phyloP scores from a whole-genome alignment of 805 yeast genomes.

The Jamesozyma spencerorum region DNA sequence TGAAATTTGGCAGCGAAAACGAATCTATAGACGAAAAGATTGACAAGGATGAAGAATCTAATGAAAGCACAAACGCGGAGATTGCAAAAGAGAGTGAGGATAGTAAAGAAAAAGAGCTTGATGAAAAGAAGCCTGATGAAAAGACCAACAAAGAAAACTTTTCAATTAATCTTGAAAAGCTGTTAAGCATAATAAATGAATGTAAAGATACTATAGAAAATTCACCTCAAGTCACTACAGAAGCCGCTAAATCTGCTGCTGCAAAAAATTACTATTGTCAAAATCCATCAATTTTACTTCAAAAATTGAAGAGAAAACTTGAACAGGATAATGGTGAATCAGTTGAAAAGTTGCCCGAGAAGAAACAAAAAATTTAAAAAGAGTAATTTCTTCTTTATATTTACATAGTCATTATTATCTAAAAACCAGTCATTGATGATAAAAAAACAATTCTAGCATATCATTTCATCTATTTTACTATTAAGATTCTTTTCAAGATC shows the following conservation, averaged over 20 bases:
- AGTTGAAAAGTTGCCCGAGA: conserved; percentile 5
- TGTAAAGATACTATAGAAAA: conserved; percentile 42
- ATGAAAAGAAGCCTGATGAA: conserved; percentile 39
- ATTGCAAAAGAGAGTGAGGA: conserved; percentile 8
- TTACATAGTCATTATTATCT: conserved; percentile 6
- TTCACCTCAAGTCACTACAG: conserved; percentile 41
- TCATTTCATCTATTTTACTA: background rate
- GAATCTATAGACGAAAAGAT: conserved; percentile 10
- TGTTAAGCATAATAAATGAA: conserved; percentile 37
- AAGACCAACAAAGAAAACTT: conserved; percentile 12
- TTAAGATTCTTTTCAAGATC: background rate
- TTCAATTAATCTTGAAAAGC: conserved; percentile 31
- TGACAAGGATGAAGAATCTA: conserved; percentile 6
- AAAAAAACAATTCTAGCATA: background rate
- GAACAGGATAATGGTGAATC: conserved; percentile 11
- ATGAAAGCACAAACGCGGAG: conserved; percentile 3
- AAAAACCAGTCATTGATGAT: background rate
- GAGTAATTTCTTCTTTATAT: conserved; percentile 1
- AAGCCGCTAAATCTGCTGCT: conserved; percentile 54
- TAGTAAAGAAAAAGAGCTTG: conserved; percentile 12
- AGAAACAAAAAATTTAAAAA: conserved; percentile 10
- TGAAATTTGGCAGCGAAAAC: conserved; percentile 40
- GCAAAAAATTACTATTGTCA: conserved; percentile 54
- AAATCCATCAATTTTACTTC: conserved; percentile 47
- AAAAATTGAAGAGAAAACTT: conserved; percentile 41